phyloP scores from a whole-genome alignment of 345 rosid genomes.

The Sisymbrium altissimum region DNA sequence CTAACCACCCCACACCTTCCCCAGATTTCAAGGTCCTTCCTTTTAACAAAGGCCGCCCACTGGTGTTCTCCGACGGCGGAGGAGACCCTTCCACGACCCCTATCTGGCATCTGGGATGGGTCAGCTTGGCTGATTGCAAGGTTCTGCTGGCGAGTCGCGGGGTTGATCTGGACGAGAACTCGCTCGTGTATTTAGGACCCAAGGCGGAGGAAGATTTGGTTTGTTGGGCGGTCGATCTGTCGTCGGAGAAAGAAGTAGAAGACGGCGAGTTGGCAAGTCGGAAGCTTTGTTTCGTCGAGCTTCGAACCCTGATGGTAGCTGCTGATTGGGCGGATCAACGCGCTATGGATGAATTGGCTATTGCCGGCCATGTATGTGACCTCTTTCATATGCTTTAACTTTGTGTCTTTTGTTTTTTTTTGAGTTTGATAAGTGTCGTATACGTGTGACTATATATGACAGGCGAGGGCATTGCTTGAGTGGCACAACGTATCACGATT shows the following conservation, averaged over 20 bases:
- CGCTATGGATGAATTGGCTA: slow-evolving; percentile 82
- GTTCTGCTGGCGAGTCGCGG: slow-evolving; percentile 42
- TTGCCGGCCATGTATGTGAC: slow-evolving; percentile 89
- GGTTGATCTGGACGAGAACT: slow-evolving; percentile 48
- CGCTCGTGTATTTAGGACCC: slow-evolving; percentile 77
- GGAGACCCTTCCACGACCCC: slow-evolving; percentile 45
- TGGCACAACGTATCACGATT: slow-evolving; percentile 68
- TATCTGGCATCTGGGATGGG: slow-evolving; percentile 80
- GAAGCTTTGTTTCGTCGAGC: slow-evolving; percentile 70
- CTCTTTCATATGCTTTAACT: neutral
- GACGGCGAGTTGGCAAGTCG: slow-evolving; percentile 41
- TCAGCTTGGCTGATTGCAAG: slow-evolving; percentile 60
- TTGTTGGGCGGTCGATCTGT: slow-evolving; percentile 78
- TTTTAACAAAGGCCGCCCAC: slow-evolving; percentile 75
- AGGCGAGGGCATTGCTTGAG: slow-evolving; percentile 89
- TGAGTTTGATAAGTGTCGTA: neutral
- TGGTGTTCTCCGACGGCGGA: slow-evolving; percentile 50
- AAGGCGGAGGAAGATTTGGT: slow-evolving; percentile 55
- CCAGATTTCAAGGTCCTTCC: slow-evolving; percentile 75
- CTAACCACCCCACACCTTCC: slow-evolving; percentile 36
- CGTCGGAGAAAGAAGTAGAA: slow-evolving; percentile 24
- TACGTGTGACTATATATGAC: neutral
- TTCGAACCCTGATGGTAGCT: slow-evolving; percentile 91
- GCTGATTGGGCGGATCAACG: slow-evolving; percentile 79
- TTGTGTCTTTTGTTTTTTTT: neutral